phyloP scores from a whole-genome alignment of 306 rosid species.

The Cicer cuneatum region DNA sequence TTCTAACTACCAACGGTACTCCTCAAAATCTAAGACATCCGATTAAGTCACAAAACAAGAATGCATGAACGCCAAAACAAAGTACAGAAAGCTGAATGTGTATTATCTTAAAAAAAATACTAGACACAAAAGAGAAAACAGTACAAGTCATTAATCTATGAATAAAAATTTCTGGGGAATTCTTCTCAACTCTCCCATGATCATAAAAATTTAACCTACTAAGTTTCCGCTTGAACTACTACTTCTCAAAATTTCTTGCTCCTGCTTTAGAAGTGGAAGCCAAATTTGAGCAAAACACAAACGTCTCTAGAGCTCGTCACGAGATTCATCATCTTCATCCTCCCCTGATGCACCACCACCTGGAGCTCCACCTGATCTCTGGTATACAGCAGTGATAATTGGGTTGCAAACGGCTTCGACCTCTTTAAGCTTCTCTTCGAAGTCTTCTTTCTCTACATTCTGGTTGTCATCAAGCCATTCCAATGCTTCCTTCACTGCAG shows the following conservation, averaged over 20 bases:
- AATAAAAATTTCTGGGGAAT: constrained; percentile 53
- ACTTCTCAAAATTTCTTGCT: constrained; percentile 45
- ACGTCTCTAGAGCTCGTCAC: constrained; percentile 75
- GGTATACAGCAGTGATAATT: constrained; percentile 81
- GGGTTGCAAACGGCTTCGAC: constrained; percentile 94
- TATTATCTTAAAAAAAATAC: constrained; percentile 36
- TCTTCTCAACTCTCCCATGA: constrained; percentile 44
- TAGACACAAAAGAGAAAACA: constrained; percentile 9
- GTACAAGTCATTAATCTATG: constrained; percentile 47
- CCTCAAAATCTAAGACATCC: no score
- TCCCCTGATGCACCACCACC: constrained; percentile 69
- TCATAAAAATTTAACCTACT: constrained; percentile 50
- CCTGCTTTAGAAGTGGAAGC: constrained; percentile 27
- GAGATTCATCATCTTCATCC: constrained; percentile 85
- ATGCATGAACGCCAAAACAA: background rate
- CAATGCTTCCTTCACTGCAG: constrained; percentile 85
- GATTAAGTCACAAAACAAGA: background rate
- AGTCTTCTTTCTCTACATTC: constrained; percentile 85
- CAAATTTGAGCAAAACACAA: constrained; percentile 31
- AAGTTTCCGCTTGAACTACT: constrained; percentile 49
- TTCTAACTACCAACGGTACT: no score
- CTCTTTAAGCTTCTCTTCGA: constrained; percentile 88
- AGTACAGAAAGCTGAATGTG: constrained; percentile 8
- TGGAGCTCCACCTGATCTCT: constrained; percentile 86
- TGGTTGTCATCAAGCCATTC: constrained; percentile 98